phyloP scores from a whole-genome alignment of 495 filamentous ascomycete genomes.

The Podospora pseudoanserina region DNA sequence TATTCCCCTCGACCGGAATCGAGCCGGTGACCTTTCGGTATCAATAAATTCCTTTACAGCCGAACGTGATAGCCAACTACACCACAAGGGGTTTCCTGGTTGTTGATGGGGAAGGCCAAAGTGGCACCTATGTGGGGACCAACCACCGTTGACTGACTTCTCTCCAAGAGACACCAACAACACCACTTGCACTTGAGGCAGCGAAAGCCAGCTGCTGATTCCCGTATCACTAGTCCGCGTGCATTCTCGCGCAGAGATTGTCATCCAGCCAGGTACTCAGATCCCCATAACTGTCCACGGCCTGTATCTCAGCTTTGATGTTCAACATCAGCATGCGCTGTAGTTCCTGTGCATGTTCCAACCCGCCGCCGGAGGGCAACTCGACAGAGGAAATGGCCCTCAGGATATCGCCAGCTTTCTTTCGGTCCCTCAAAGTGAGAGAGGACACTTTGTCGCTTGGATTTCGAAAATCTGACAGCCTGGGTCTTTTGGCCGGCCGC shows the following conservation, averaged over 20 bases:
- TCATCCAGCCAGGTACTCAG: constrained; percentile 64
- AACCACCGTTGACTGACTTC: background rate
- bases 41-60: constrained; percentile 15
- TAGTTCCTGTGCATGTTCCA: constrained; percentile 60
- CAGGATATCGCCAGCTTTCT: constrained; percentile 64
- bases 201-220: background rate
- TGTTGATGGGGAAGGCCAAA: background rate
- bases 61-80: constrained; percentile 15
- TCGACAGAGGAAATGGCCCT: constrained; percentile 34
- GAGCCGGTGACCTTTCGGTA: constrained; percentile 14
- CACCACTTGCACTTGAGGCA: too few species aligned
- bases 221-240: background rate
- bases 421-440: constrained; percentile 60
- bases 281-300: constrained; percentile 60
- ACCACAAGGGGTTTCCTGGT: constrained; percentile 11
- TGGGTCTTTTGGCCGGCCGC: constrained; percentile 18
- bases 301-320: constrained; percentile 86
- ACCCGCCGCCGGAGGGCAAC: constrained; percentile 10
- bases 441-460: constrained; percentile 30
- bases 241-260: constrained; percentile 23
- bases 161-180: too few species aligned
- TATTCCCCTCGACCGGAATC: constrained; percentile 12
- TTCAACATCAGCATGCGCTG: constrained; percentile 85
- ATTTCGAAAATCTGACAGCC: constrained; percentile 1
- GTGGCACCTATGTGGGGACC: background rate